Evolutionary conservation across 371 early-diverging fungal genomes (phyloP).

Genomic region (Actinomortierella ambigua): DNA sequence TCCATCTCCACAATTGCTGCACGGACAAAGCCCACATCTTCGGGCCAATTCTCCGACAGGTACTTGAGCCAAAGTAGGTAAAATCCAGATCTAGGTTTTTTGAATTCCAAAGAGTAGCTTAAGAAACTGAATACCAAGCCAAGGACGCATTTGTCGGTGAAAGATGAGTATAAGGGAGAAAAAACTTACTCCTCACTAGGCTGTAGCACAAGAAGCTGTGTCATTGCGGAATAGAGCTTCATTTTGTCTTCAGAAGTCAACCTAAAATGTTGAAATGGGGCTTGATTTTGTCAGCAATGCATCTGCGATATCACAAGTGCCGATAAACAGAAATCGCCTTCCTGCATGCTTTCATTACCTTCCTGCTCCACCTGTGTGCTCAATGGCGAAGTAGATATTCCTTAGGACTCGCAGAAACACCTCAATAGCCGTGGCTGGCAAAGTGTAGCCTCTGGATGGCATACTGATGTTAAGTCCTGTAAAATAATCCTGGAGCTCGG

Average conservation of each 20-base stretch:
- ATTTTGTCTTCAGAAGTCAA: conserved; percentile 34
- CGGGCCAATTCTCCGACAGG: conserved; percentile 40
- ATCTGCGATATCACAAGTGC: not conserved
- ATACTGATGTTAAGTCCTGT: conserved; percentile 15
- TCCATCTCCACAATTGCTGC: conserved; percentile 31
- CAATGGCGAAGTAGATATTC: conserved; percentile 32
- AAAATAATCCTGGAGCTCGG: conserved; percentile 31
- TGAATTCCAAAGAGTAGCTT: not conserved
- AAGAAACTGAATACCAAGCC: not conserved
- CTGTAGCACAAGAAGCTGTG: conserved; percentile 35
- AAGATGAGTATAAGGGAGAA: not conserved
- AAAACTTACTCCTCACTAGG: conserved; percentile 38
- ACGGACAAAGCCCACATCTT: conserved; percentile 41
- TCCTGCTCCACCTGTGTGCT: conserved; percentile 38
- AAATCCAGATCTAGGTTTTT: conserved; percentile 22
- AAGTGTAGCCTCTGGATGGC: conserved; percentile 15
- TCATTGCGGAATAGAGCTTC: conserved; percentile 38
- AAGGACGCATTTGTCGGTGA: not conserved
- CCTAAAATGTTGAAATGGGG: conserved; percentile 7
- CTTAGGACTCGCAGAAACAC: conserved; percentile 31
- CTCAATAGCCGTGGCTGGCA: conserved; percentile 27
- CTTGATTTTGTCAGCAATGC: too few relatives aligned
- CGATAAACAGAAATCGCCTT: too few relatives aligned
- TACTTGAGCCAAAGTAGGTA: conserved; percentile 41
- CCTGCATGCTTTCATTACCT: conserved; percentile 12